A percentile compares a stretch with the other conserved stretches of the same genome.
Evolutionary conservation across 202 grass and related monocot species (phyloP).

Genomic region (Panicum hallii): DNA sequence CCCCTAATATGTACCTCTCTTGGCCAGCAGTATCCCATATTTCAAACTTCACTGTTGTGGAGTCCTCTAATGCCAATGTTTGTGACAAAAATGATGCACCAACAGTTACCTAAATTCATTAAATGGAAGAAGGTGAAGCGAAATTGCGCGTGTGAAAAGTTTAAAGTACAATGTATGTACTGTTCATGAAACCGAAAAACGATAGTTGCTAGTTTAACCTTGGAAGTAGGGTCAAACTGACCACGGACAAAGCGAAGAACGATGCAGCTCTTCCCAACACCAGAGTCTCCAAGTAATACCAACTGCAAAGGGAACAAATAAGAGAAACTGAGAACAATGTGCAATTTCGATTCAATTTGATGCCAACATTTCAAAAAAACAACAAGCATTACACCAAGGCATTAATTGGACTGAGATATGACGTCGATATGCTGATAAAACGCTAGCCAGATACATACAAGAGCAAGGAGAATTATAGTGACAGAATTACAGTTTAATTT

Average conservation of each 20-base stretch:
- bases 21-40: constrained; percentile 97
- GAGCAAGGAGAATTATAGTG: not conserved
- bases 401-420: not conserved
- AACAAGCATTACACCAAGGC: not conserved
- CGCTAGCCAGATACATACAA: not conserved
- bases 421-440: not conserved
- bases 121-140: constrained; percentile 18
- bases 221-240: constrained; percentile 89
- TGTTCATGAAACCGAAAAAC: constrained; percentile 15
- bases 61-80: constrained; percentile 83
- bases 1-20: constrained; percentile 57
- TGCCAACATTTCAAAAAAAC: constrained; percentile 10
- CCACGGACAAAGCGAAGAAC: constrained; percentile 93
- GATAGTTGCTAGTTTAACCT: constrained; percentile 55
- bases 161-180: not conserved
- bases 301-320: constrained; percentile 50
- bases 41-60: constrained; percentile 83
- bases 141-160: constrained; percentile 12
- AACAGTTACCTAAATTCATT: constrained; percentile 73
- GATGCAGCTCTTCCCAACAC: constrained; percentile 94
- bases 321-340: not conserved
- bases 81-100: constrained; percentile 91
- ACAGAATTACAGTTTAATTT: not conserved
- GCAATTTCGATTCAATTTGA: constrained; percentile 9
- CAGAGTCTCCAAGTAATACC: constrained; percentile 82